A percentile compares a stretch with the other conserved stretches of the same genome.
phyloP scores from a whole-genome alignment of 768 basidiomycete species.

The Megacollybia marginata region DNA sequence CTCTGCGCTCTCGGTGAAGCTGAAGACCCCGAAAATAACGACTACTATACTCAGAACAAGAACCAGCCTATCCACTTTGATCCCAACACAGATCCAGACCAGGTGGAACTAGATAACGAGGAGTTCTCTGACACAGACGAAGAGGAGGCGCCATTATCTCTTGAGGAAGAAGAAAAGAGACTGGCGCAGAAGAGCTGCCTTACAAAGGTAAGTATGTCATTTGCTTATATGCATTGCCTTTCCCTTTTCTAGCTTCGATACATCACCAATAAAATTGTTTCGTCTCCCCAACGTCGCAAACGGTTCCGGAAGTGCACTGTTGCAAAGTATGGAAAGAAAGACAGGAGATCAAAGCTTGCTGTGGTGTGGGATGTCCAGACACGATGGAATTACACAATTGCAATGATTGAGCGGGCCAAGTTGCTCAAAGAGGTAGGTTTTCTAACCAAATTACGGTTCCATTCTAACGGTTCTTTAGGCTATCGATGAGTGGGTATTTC shows the following conservation, averaged over 20 bases:
- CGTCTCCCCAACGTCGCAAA: neutral
- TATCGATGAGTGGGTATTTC: constrained; percentile 23
- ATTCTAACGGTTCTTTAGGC: too few species aligned
- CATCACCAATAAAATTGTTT: too few species aligned
- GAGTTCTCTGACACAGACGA: neutral
- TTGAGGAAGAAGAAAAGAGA: neutral
- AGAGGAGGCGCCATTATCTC: neutral
- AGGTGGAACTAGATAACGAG: neutral
- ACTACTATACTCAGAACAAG: neutral
- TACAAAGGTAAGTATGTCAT: neutral
- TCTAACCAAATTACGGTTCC: too few species aligned
- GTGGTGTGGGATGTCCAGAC: constrained; percentile 23
- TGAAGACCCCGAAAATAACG: neutral
- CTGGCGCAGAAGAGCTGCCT: neutral
- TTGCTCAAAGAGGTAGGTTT: constrained; percentile 16
- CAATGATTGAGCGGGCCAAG: constrained; percentile 21
- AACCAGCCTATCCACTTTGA: neutral
- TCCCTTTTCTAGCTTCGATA: neutral
- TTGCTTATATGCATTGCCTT: neutral
- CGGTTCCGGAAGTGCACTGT: constrained; percentile 22
- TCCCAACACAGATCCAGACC: neutral
- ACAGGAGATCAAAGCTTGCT: too few species aligned
- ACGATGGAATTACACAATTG: constrained; percentile 27
- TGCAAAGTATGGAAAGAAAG: constrained; percentile 7
- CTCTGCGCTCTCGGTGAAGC: neutral